Conservation (phyloP, 371 early-diverging fungal genomes). For the Phascolomyces articulosus region DNA sequence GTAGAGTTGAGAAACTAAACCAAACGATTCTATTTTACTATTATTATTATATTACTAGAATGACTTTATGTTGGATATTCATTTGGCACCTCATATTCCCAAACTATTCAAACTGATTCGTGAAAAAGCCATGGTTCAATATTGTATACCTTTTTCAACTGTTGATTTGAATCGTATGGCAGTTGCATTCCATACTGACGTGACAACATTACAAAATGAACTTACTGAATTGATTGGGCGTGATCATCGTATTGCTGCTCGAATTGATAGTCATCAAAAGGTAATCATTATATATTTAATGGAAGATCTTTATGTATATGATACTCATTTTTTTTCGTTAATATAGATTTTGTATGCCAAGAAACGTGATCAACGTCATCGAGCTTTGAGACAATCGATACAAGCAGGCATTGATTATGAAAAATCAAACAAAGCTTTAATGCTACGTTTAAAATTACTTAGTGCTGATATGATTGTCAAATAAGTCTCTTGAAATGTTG, state of each 20-base stretch:
- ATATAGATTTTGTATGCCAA: constrained; percentile 59
- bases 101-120: constrained; percentile 69
- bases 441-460: constrained; percentile 62
- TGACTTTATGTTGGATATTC: constrained; percentile 73
- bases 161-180: constrained; percentile 87
- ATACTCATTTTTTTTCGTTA: too few relatives aligned
- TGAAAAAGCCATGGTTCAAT: constrained; percentile 80
- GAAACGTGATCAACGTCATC: constrained; percentile 62
- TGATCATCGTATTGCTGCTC: constrained; percentile 63
- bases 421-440: constrained; percentile 55
- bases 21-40: too few relatives aligned
- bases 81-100: constrained; percentile 72
- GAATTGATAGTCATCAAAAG: constrained; percentile 88
- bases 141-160: constrained; percentile 77
- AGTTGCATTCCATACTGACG: constrained; percentile 61
- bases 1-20: too few relatives aligned
- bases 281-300: constrained; percentile 31
- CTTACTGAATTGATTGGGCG: constrained; percentile 65
- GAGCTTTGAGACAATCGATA: constrained; percentile 65
- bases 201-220: constrained; percentile 70
- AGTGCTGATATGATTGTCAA: constrained; percentile 28
- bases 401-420: constrained; percentile 66
- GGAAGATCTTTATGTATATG: background rate
- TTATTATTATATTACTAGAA: too few relatives aligned
- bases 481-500: background rate